Base-by-base conservation (phyloP, 192 early-diverging fungal genomes). In the Powellomyces hirtus region DNA sequence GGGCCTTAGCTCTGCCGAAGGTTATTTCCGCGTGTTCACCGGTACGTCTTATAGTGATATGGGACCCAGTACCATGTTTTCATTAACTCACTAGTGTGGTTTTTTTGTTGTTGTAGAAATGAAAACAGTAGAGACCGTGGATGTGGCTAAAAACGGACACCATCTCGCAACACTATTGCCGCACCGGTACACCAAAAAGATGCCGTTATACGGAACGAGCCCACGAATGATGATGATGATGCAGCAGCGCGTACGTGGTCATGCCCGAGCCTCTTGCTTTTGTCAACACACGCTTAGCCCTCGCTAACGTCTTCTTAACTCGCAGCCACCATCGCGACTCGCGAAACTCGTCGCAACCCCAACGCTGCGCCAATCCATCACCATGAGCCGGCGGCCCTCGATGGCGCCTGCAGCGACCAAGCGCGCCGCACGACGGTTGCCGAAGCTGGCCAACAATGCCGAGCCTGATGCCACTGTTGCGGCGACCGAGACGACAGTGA, bases 11-110 rank as follows among this genome's bases (percentile, higher is more conserved):
- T 26, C 31, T 31, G 18, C 44, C 13, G 60, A 50, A 52, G 53
- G 53, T 4, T 71, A 71, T 31, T 71, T 71, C 64, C 59, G 69
- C 14, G 46, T 64, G 22, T 71, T 71, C 31, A 71, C 69, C 37
- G 64, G 59, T 60, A 29, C 16, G 35, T 4, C n/a, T 10, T 24
- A n/a, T n/a, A n/a, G n/a, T n/a, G n/a, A n/a, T n/a, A n/a, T n/a
- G n/a, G n/a, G n/a, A n/a, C n/a, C n/a, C n/a, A n/a, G n/a, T n/a
- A n/a, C n/a, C n/a, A n/a, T n/a, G n/a, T n/a, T n/a, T n/a, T n/a
- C n/a, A n/a, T n/a, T n/a, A n/a, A n/a, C n/a, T n/a, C n/a, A n/a
- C n/a, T n/a, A n/a, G n/a, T n/a, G n/a, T n/a, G n/a, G n/a, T n/a
- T n/a, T n/a, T n/a, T n/a, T n/a, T n/a, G n/a, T n/a, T n/a, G n/a